Evolutionary conservation across 1,139 yeast genomes (phyloP).

Genomic region (Geotrichum macrosporum): DNA sequence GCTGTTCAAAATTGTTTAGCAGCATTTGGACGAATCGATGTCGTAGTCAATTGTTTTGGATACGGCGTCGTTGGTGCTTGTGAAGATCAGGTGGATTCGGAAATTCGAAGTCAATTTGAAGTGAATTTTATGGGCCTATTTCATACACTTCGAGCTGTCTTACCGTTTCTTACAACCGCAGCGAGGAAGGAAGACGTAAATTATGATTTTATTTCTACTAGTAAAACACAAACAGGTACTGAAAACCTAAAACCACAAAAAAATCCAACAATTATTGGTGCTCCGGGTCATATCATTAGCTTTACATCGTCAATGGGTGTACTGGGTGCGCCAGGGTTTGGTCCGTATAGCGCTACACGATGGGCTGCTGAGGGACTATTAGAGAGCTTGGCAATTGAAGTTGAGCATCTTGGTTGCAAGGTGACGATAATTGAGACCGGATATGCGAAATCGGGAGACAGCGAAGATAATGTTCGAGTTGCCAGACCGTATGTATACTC

Average conservation of each 20-base stretch:
- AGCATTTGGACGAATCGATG: conserved; percentile 20
- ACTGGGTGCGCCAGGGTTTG: conserved; percentile 23
- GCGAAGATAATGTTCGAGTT: conserved; percentile 13
- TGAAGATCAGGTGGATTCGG: conserved; percentile 22
- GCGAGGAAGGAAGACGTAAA: no score
- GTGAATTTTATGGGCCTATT: conserved; percentile 22
- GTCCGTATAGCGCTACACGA: conserved; percentile 22
- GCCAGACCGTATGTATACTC: conserved; percentile 22
- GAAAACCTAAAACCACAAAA: conserved; percentile 1
- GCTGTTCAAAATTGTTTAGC: conserved; percentile 18
- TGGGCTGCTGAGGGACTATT: conserved; percentile 23
- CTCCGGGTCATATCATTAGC: conserved; percentile 20
- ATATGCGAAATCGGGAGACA: conserved; percentile 19
- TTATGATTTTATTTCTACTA: no score
- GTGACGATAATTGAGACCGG: conserved; percentile 22
- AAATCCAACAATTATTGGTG: conserved; percentile 7
- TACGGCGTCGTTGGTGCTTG: conserved; percentile 23
- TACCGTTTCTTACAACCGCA: conserved; percentile 20
- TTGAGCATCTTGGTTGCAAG: conserved; percentile 21
- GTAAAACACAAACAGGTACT: no score
- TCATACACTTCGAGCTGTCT: conserved; percentile 20
- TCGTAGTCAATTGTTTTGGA: conserved; percentile 22
- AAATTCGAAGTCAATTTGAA: conserved; percentile 22
- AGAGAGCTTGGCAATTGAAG: conserved; percentile 22
- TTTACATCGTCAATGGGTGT: conserved; percentile 23